Evolutionary conservation across 75 land plant species (phyloP).

Genomic region (Picea glauca): DNA sequence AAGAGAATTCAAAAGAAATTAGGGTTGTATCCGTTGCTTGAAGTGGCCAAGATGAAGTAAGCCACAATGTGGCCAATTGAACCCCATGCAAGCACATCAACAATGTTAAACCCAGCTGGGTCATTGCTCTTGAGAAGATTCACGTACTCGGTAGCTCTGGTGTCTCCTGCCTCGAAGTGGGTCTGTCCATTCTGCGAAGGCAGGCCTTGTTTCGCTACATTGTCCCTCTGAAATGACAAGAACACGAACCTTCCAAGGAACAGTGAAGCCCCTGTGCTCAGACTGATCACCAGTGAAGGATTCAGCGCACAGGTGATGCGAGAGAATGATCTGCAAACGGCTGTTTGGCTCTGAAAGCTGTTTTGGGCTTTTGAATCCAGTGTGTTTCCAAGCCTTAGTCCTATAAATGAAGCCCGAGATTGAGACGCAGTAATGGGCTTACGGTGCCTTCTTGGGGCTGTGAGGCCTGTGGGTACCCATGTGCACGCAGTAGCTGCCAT

Average conservation of each 20-base stretch:
- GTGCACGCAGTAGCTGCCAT: too few relatives aligned
- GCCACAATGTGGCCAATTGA: conserved; percentile 94
- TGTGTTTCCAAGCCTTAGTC: too few relatives aligned
- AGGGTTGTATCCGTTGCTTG: conserved; percentile 89
- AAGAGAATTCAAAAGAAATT: conserved; percentile 41
- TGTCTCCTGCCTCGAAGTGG: conserved; percentile 96
- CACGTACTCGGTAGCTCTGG: conserved; percentile 74
- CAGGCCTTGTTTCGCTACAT: conserved; percentile 78
- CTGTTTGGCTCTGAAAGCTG: too few relatives aligned
- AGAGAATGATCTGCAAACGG: too few relatives aligned
- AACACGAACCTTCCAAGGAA: conserved; percentile 96
- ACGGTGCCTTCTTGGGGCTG: too few relatives aligned
- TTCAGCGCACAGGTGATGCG: conserved; percentile 34
- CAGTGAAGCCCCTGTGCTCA: conserved; percentile 88
- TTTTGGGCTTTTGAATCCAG: too few relatives aligned
- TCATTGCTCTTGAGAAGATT: conserved; percentile 85
- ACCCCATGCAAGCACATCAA: conserved; percentile 98
- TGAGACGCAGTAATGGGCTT: too few relatives aligned
- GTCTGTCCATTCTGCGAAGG: conserved; percentile 90
- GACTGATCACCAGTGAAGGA: conserved; percentile 71
- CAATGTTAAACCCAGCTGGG: conserved; percentile 96
- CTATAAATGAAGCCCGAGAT: too few relatives aligned
- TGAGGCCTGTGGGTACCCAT: too few relatives aligned
- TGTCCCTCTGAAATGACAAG: conserved; percentile 95
- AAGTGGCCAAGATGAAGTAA: conserved; percentile 93